Evolutionary conservation across 441 rosid species (phyloP), one percentile per base, ranked within the genome.

Genomic region (Hura crepitans): DNA sequence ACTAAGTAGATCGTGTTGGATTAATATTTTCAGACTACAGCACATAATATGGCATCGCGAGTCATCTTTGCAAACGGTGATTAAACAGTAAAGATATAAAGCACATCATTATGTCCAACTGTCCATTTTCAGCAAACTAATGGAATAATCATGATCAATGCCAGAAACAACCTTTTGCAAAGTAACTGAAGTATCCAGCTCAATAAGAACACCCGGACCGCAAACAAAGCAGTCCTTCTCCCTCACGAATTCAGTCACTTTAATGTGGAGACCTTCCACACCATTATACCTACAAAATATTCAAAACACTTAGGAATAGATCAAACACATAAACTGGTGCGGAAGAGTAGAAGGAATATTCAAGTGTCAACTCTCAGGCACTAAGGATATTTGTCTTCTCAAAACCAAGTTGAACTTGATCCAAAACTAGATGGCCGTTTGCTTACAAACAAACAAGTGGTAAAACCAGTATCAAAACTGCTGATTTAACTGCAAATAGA

Each of bases 201-300:
- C 96, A 25, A 94, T 78, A 56, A 86, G 92, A 73, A 90, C 81
- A 28, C 94, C 97, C 13, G 97, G 97, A 78, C 97, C 97, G 75
- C 97, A 94, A 37, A 85, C 95, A 54, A 92, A 91, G 79, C 99
- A 92, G 45, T 93, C 97, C 75, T 81, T 84, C 77, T 87, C 87
- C 77, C 78, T 90, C 86, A 70, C 87, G 50, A 90, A 89, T 72
- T 90, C 89, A 0, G 97, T 92, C 69, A 87, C 99, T 84, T 92
- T 78, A 71, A 87, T 84, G 79, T 89, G 96, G 66, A 94, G 91
- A 72, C 97, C 99, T 82, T 80, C 96, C 74, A 85, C 90, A 6
- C 97, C 98, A 65, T 88, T 88, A 81, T 90, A 90, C 81, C 97
- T 77, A 70, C 59, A 74, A 75, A 77, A 70, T 18, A 61, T 62